phyloP scores from a whole-genome alignment of 331 rosid species.

The Stylosanthes scabra region DNA sequence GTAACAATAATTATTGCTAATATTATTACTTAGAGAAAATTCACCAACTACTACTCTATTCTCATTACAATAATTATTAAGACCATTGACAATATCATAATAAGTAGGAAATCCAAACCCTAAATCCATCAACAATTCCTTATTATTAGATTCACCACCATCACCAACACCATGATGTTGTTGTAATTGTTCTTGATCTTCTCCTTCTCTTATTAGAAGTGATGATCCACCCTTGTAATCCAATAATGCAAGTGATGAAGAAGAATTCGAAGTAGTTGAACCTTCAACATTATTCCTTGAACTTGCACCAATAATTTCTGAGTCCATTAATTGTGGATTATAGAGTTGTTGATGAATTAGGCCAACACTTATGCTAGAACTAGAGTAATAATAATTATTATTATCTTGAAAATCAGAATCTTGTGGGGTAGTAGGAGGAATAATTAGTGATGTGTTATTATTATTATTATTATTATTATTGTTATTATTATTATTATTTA shows the following conservation, averaged over 20 bases:
- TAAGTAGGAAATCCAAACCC: slow-evolving; percentile 55
- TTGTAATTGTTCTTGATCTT: no score
- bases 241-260: slow-evolving; percentile 43
- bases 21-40: slow-evolving; percentile 32
- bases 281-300: slow-evolving; percentile 53
- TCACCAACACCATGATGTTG: neutral
- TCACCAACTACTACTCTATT: slow-evolving; percentile 36
- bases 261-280: slow-evolving; percentile 51
- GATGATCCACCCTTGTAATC: slow-evolving; percentile 33
- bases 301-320: slow-evolving; percentile 47
- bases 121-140: slow-evolving; percentile 52
- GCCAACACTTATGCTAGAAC: slow-evolving; percentile 17
- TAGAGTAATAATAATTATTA: slow-evolving; percentile 11
- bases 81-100: slow-evolving; percentile 44
- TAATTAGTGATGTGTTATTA: neutral
- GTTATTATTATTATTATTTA: slow-evolving; percentile 13
- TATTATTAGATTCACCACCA: slow-evolving; percentile 38
- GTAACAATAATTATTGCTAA: slow-evolving; percentile 1
- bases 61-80: slow-evolving; percentile 34
- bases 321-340: slow-evolving; percentile 32
- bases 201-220: slow-evolving; percentile 21
- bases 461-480: slow-evolving; percentile 6
- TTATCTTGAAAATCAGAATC: slow-evolving; percentile 35
- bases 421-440: slow-evolving; percentile 27
- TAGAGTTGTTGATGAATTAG: slow-evolving; percentile 28